Evolutionary conservation across 352 stramenopile genomes (phyloP).

Genomic region (Phytophthora tentaculata): DNA sequence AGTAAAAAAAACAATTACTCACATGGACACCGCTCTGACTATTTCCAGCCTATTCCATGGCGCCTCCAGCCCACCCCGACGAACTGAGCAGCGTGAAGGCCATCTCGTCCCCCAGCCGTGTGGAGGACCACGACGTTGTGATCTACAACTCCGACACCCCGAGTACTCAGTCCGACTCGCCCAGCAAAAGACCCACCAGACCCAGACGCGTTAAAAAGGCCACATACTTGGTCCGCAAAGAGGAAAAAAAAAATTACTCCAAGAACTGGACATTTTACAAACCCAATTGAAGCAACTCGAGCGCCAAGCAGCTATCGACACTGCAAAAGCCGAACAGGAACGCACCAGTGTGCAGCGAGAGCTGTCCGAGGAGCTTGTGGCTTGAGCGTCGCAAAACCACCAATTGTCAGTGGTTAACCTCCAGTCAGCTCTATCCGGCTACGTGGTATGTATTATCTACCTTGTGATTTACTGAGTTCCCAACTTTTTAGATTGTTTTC

Average conservation of each 20-base stretch:
- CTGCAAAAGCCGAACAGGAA: conserved; percentile 19
- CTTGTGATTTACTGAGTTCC: background rate
- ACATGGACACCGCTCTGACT: background rate
- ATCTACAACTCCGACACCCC: conserved; percentile 7
- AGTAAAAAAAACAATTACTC: conserved; percentile 29
- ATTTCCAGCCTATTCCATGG: background rate
- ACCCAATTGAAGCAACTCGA: conserved; percentile 37
- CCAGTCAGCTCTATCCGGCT: conserved; percentile 40
- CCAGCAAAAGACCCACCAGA: conserved; percentile 15
- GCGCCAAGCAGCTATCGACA: conserved; percentile 11
- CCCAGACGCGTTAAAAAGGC: conserved; percentile 25
- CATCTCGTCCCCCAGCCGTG: conserved; percentile 3
- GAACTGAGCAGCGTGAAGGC: conserved; percentile 10
- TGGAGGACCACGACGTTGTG: conserved; percentile 14
- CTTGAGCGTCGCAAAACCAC: conserved; percentile 17
- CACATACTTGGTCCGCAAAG: conserved; percentile 36
- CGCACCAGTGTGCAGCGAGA: conserved; percentile 11
- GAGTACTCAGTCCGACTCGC: conserved; percentile 1
- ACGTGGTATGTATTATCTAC: conserved; percentile 22
- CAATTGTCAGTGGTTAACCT: conserved; percentile 41
- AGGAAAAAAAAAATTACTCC: conserved; percentile 42
- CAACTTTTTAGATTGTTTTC: background rate
- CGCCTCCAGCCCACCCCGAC: background rate
- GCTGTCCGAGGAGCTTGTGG: conserved; percentile 23
- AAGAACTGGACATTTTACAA: conserved; percentile 38